These are phyloP conservation scores for Musa balbisiana DNA, from an alignment of 202 grass and related monocot species.

Conservation along the genomic window DNA sequence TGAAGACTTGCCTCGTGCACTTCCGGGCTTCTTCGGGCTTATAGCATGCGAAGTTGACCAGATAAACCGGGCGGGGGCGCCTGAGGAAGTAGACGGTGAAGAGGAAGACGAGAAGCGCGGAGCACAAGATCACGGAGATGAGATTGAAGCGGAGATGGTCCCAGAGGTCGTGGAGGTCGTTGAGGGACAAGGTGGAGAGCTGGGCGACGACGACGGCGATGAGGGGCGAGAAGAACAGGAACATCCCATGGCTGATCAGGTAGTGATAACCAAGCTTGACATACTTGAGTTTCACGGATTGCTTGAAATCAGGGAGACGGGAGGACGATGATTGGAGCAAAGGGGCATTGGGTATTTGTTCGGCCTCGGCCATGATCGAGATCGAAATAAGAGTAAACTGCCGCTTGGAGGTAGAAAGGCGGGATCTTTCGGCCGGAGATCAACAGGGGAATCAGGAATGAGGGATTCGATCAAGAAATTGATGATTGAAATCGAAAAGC, in stretches of 20 bases:
- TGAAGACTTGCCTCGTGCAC: conserved; percentile 12
- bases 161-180: conserved; percentile 8
- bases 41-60: conserved; percentile 9
- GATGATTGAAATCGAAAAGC: too few relatives aligned
- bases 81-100: conserved; percentile 6
- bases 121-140: conserved; percentile 13
- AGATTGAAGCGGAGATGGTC: conserved; percentile 6
- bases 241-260: conserved; percentile 13
- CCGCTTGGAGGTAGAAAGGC: neutral
- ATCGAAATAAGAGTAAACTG: neutral
- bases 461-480: neutral
- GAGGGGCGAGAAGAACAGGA: conserved; percentile 6
- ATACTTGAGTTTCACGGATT: conserved; percentile 16
- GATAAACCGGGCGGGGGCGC: neutral
- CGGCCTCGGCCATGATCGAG: neutral
- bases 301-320: conserved; percentile 6
- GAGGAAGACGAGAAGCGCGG: conserved; percentile 14
- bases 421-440: neutral
- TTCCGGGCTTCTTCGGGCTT: conserved; percentile 1
- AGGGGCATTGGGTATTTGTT: neutral
- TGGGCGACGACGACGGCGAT: neutral
- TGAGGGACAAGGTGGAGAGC: neutral
- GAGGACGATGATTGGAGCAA: neutral
- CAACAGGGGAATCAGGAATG: neutral
- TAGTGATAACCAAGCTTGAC: conserved; percentile 16